Base-by-base conservation (phyloP, 345 rosid genomes). In the Viola odorata region DNA sequence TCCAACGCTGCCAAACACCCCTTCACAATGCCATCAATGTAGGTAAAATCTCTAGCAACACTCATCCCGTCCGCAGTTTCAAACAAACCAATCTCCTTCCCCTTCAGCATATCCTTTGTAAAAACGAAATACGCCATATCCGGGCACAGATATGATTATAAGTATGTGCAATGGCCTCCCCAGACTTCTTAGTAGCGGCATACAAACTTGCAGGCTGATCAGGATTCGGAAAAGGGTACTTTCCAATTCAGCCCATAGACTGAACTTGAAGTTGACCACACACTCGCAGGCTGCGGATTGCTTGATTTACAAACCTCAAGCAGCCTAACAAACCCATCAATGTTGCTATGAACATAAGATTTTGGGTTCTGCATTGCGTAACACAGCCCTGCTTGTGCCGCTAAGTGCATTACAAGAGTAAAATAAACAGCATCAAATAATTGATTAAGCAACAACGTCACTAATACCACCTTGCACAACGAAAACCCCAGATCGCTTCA, bases 391-490 rank as follows among this genome's bases (percentile, higher is more conserved):
- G 68, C 61, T 56, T 64, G 68, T 11, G 61, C 68, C 15, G 55
- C 68, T n/a, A 64, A 15, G 37, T 64, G 68, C 68, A 64, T 64
- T 40, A 64, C 55, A 56, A 55, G 68, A 2, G 61, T 64, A 17
- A 64, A 53, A 37, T 45, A 7, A 0, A 84, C 85, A 23, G 76
- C 69, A 45, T 82, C 81, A 60, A 81, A 83, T 4, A 89, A 81
- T 78, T 82, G 81, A 4, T 52, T 63, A 1, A 89, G 66, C 50
- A 86, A 64, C 9, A 59, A 69, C 50, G 67, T 84, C 87, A 71
- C 81, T 81, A 12, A 84, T 75, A 44, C 86, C 94, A 2, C 85
- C 91, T 61, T 86, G 85, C 0, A 86, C 77, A 0, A 89, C 60
- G 50, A 80, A 81, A n/a, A 89, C 77, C 1, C 91, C 82, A 7